Evolutionary conservation across 306 rosid genomes (phyloP).

Genomic region (Boehmeria nivea): DNA sequence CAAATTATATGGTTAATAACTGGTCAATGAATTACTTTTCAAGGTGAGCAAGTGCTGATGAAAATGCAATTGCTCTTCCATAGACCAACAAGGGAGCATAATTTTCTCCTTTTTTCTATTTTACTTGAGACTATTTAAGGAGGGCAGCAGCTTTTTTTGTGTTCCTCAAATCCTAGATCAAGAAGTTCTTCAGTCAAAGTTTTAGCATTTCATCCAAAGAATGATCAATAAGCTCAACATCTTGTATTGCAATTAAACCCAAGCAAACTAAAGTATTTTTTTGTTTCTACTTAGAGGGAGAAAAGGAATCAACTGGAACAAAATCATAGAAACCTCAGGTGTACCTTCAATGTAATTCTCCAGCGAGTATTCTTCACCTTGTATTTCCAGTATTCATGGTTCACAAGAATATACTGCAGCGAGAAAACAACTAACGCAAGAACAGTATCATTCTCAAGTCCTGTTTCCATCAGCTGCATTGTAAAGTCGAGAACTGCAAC

Average conservation of each 20-base stretch:
- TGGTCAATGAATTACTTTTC: too few relatives aligned
- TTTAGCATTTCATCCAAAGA: not conserved
- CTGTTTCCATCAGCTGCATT: conserved; percentile 71
- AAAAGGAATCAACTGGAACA: conserved; percentile 8
- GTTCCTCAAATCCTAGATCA: too few relatives aligned
- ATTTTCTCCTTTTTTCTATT: not conserved
- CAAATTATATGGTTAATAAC: too few relatives aligned
- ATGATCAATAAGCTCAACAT: not conserved
- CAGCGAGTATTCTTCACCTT: conserved; percentile 70
- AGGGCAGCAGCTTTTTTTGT: too few relatives aligned
- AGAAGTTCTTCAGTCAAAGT: too few relatives aligned
- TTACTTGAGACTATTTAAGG: not conserved
- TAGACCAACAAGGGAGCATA: not conserved
- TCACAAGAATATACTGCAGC: conserved; percentile 74
- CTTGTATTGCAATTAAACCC: not conserved
- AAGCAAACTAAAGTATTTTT: too few relatives aligned
- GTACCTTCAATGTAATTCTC: conserved; percentile 82
- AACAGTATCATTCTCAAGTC: conserved; percentile 75
- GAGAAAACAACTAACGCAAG: conserved; percentile 70
- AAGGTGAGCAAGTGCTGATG: too few relatives aligned
- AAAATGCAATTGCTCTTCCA: too few relatives aligned
- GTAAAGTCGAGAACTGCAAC: conserved; percentile 89
- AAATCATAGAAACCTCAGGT: conserved; percentile 18
- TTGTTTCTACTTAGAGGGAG: too few relatives aligned
- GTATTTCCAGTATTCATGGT: conserved; percentile 87